phyloP scores from a whole-genome alignment of 2,329 filamentous ascomycete species.

The Diaporthe citrichinensis region DNA sequence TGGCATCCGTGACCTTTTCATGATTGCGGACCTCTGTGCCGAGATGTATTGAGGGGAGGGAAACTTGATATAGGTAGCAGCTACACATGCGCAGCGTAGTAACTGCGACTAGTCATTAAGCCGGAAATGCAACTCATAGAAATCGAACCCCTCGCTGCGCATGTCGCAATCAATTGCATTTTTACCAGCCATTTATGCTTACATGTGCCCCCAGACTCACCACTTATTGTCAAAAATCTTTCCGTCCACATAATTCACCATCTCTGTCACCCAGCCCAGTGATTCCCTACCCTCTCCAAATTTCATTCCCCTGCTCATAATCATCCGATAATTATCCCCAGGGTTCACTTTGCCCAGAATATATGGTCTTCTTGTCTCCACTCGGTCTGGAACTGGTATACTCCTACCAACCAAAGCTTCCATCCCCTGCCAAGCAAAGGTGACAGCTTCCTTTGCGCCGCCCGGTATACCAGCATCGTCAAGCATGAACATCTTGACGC shows the following conservation, averaged over 20 bases:
- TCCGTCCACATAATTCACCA: neutral
- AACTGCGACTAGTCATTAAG: no score
- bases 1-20: neutral
- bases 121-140: no score
- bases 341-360: neutral
- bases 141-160: no score
- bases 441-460: slow-evolving; percentile 68
- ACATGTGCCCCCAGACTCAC: neutral
- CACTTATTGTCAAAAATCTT: neutral
- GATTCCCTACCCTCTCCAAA: neutral
- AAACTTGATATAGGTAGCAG: no score
- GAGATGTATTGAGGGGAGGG: neutral
- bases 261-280: slow-evolving; percentile 1
- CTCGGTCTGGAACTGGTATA: neutral
- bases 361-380: neutral
- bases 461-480: slow-evolving; percentile 70
- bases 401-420: neutral
- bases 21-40: neutral
- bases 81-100: no score
- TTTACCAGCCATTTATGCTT: neutral
- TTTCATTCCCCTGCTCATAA: neutral
- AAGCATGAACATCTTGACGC: slow-evolving; percentile 65
- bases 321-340: neutral
- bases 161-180: neutral
- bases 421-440: slow-evolving; percentile 3